Conservation (phyloP, 2,329 filamentous ascomycete genomes). For the Elsinoe ampelina region DNA sequence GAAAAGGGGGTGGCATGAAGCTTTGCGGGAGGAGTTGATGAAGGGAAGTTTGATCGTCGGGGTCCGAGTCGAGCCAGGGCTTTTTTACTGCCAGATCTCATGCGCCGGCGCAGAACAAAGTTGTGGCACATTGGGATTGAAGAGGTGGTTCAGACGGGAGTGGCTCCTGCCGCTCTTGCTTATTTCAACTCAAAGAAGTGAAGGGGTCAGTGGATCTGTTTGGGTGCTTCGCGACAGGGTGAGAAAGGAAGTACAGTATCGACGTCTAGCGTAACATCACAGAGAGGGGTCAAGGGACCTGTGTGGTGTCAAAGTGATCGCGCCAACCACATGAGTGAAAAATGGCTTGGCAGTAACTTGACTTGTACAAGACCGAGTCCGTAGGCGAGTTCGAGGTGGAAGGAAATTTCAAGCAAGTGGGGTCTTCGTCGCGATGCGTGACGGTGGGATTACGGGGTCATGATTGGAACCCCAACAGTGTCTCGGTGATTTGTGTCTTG, state of each 20-base stretch:
- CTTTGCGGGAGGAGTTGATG: not conserved
- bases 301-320: not conserved
- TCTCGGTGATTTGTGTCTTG: conserved; percentile 10
- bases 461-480: conserved; percentile 8
- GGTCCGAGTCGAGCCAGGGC: conserved; percentile 1
- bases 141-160: not conserved
- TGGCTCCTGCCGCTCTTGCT: conserved; percentile 11
- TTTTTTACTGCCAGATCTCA: not conserved
- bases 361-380: not conserved
- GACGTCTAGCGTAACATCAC: not conserved
- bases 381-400: not conserved
- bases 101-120: not conserved
- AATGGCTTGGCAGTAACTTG: not conserved
- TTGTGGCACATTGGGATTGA: not conserved
- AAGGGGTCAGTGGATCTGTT: conserved; percentile 2
- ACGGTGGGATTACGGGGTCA: not conserved
- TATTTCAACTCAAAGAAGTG: conserved; percentile 3
- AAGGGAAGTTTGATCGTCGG: conserved; percentile 7
- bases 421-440: not conserved
- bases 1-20: not conserved
- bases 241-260: not conserved
- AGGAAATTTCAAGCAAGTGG: not conserved
- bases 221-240: not conserved
- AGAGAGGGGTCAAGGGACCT: not conserved
- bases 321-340: conserved; percentile 1